Evolutionary conservation across 2,329 filamentous ascomycete genomes (phyloP), one percentile per base, ranked within the genome.

Genomic region (Cladosporium colombiae): DNA sequence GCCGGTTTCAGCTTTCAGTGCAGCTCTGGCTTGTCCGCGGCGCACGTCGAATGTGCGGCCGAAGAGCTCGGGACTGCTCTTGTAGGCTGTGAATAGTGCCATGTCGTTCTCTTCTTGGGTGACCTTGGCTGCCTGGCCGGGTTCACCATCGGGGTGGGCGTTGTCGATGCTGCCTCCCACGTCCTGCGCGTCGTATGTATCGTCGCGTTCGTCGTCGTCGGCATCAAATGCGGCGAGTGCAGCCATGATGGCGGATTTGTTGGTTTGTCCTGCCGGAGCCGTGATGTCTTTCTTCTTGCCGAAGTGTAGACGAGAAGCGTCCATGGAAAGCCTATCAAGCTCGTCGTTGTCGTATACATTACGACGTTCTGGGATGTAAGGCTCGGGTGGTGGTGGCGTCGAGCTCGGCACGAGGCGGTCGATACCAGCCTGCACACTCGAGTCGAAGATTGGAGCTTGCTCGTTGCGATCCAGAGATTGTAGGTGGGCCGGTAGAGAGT

Each of bases 121-220:
- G 5, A 71, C 65, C 64, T 68, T 70, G n/a, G 70, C 69, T 3
- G 65, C 37, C 40, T 85, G 82, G n/a, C 87, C 83, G 6, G 85
- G 77, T 56, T 85, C 83, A 50, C 83, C 83, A 56, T 80, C 82
- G 2, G 81, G 77, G 5, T 80, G 79, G 1, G 81, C 82, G 21
- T 84, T 83, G 71, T 97, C 93, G 3, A 97, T 88, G 0, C 91
- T 91, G 25, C 94, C 93, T 40, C 95, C 95, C 2, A 98, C 92
- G 74, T 98, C 95, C 59, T 88, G 92, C 1, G 89, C 88, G 73
- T 99, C 95, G 75, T 99, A 99, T 0, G 94, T 98, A 76, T 99
- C 95, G 77, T 99, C 95, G 40, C 93, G 87, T 80, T 99, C 95
- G 76, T 99, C 95, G 70, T 98, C 95, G 72, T 98, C 94, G 0